Evolutionary conservation across 768 basidiomycete species (phyloP), one percentile per base, ranked within the genome.

Genomic region (Mycena crocata): DNA sequence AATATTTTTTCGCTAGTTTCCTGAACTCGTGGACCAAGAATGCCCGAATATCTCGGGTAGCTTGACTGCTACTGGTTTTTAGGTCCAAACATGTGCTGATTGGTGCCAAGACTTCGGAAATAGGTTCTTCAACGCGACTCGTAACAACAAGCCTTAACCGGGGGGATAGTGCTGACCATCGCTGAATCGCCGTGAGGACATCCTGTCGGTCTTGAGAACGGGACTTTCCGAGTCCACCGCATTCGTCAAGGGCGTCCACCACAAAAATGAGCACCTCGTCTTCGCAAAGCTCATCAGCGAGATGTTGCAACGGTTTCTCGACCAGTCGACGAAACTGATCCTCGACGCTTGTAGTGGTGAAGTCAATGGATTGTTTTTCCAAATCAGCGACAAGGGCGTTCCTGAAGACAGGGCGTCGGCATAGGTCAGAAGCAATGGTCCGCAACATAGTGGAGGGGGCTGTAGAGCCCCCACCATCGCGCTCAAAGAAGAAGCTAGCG

Each of bases 211-310:
- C 68, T 26, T 56, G 44, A 26, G n/a, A 15, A 31, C 48, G 58
- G 23, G 37, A 49, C 10, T 9, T 24, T 2, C 42, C 39, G 8
- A 69, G 40, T 0, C 68, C 68, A 23, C 68, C 68, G 23, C 68
- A 69, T 48, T 69, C 68, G 40, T 69, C 68, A 7, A 65, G 39
- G 0, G 63, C 68, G 24, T 69, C 68, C 30, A 69, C 39, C 32
- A 69, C 42, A n/a, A 69, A 23, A 9, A 69, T 54, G 5, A 69
- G 23, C 0, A 26, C 12, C 7, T 32, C 19, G 8, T 44, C 59
- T 14, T 46, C 31, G 1, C 40, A 15, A 19, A 46, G n/a, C 5
- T 51, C 31, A 13, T 46, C 10, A 12, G 10, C 39, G 42, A 59
- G 28, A 30, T 2, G 8, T 28, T 49, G 57, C n/a, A 69, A 48